Evolutionary conservation across 345 rosid genomes (phyloP), one percentile per base, ranked within the genome.

Genomic region (Iberis pinnata): DNA sequence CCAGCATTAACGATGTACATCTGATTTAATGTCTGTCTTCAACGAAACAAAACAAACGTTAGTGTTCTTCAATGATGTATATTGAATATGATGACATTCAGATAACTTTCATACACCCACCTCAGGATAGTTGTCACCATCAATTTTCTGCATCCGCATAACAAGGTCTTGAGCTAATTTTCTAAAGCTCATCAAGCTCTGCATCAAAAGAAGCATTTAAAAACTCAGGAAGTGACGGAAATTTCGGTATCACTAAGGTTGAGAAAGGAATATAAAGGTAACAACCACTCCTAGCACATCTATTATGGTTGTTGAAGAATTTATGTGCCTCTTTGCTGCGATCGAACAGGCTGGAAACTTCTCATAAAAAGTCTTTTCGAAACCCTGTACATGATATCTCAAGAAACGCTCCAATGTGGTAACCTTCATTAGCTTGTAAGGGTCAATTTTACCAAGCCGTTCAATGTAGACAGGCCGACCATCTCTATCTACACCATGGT

Each of bases 61-160:
- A 67, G 61, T 67, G 62, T 60, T 53, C 61, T 54, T 53, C 56
- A 47, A 13, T 9, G 48, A 8, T 38, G n/a, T 26, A 25, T 27
- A 35, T 18, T 22, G 3, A 17, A 29, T 9, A 59, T 3, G 14
- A 7, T 57, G 39, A 43, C 17, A 57, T 27, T 62, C 32, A 62
- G 60, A 33, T 37, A 64, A 35, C 52, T 56, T 64, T 49, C 51
- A 65, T 4, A 52, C 56, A 60, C 71, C 61, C 65, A 87, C 98
- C 98, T 90, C 98, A 15, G 98, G 98, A 52, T 90, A 90, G 84
- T 90, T 90, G 63, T 90, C 98, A 17, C 96, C 95, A 50, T 90
- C 98, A 55, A 87, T 87, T 72, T 90, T 87, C 76, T 90, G 98
- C 71, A 90, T 81, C 38, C 79, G 89, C 86, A 87, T 82, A 13